Percentiles rank a stretch among this genome's conserved stretches.
Conservation (phyloP, 1,284 basidiomycete species). For the Cryptococcus jaspeensis region DNA sequence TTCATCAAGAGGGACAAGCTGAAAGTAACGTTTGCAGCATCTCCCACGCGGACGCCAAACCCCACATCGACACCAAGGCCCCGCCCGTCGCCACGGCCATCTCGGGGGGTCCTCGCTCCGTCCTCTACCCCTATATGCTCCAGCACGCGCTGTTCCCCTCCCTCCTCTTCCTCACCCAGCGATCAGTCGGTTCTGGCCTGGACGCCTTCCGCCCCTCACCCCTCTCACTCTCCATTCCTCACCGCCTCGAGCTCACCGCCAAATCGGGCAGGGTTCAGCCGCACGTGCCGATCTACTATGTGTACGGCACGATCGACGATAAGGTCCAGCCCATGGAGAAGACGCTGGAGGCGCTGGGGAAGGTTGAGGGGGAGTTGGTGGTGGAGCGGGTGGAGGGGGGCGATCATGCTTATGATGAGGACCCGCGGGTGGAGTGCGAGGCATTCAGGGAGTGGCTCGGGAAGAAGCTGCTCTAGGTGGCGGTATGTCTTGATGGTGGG, state of each 20-base stretch:
- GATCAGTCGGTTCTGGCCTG: constrained; percentile 33
- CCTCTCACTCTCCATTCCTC: constrained; percentile 34
- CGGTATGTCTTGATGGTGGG: too few relatives aligned
- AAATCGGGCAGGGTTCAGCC: constrained; percentile 3
- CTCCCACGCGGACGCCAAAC: constrained; percentile 38
- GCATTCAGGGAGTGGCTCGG: constrained; percentile 42
- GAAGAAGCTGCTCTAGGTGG: constrained; percentile 11
- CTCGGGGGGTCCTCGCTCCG: constrained; percentile 42
- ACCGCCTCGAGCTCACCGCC: constrained; percentile 22
- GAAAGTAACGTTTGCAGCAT: constrained; percentile 16
- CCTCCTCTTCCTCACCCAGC: constrained; percentile 43
- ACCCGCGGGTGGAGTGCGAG: constrained; percentile 35
- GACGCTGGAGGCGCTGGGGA: constrained; percentile 27
- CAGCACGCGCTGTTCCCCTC: constrained; percentile 46
- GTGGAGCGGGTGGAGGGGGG: constrained; percentile 34
- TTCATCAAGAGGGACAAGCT: not conserved
- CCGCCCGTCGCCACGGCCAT: constrained; percentile 35
- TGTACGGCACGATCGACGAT: constrained; percentile 37
- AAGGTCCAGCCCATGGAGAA: constrained; percentile 44
- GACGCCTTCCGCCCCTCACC: constrained; percentile 41
- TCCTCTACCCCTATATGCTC: constrained; percentile 50
- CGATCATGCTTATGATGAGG: constrained; percentile 46
- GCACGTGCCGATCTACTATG: constrained; percentile 35
- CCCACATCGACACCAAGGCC: constrained; percentile 42
- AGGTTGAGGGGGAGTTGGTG: constrained; percentile 23